Conservation (phyloP, 371 early-diverging fungal genomes). For the Actinomortierella wolfii region DNA sequence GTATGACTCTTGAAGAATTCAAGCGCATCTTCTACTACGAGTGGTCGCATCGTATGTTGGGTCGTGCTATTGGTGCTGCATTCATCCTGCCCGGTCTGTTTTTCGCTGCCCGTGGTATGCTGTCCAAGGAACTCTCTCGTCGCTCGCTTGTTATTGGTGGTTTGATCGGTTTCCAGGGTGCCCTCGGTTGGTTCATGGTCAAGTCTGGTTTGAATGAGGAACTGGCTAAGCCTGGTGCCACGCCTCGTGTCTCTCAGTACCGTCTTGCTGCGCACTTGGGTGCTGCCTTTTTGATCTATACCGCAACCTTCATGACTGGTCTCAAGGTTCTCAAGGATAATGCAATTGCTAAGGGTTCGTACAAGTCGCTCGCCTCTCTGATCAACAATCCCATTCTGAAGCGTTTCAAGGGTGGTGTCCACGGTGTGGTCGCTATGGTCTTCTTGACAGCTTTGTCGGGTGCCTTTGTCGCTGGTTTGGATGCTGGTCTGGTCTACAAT, state of each 20-base stretch:
- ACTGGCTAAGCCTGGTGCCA: slow-evolving; percentile 78
- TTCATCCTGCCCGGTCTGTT: slow-evolving; percentile 87
- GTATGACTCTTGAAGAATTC: slow-evolving; percentile 91
- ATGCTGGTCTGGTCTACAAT: slow-evolving; percentile 96
- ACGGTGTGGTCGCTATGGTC: slow-evolving; percentile 69
- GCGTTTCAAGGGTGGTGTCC: slow-evolving; percentile 64
- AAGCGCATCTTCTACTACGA: slow-evolving; percentile 97
- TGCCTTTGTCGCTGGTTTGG: slow-evolving; percentile 96
- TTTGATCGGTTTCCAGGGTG: slow-evolving; percentile 90
- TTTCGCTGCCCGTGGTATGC: slow-evolving; percentile 81
- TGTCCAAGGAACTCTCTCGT: slow-evolving; percentile 70
- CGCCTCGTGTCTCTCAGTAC: slow-evolving; percentile 94
- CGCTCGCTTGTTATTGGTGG: slow-evolving; percentile 76
- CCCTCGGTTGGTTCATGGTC: slow-evolving; percentile 99
- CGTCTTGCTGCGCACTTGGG: slow-evolving; percentile 93
- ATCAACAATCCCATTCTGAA: slow-evolving; percentile 60
- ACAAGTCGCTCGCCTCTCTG: slow-evolving; percentile 51
- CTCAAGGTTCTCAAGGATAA: slow-evolving; percentile 71
- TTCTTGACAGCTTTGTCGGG: slow-evolving; percentile 90
- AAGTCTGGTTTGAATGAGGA: slow-evolving; percentile 87
- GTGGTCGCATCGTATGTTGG: slow-evolving; percentile 95
- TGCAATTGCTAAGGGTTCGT: slow-evolving; percentile 62
- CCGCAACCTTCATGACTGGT: slow-evolving; percentile 77
- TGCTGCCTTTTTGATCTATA: slow-evolving; percentile 88
- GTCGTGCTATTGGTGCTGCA: slow-evolving; percentile 89